Evolutionary conservation across 2,329 filamentous ascomycete species (phyloP).

Genomic region (Didymella exigua): DNA sequence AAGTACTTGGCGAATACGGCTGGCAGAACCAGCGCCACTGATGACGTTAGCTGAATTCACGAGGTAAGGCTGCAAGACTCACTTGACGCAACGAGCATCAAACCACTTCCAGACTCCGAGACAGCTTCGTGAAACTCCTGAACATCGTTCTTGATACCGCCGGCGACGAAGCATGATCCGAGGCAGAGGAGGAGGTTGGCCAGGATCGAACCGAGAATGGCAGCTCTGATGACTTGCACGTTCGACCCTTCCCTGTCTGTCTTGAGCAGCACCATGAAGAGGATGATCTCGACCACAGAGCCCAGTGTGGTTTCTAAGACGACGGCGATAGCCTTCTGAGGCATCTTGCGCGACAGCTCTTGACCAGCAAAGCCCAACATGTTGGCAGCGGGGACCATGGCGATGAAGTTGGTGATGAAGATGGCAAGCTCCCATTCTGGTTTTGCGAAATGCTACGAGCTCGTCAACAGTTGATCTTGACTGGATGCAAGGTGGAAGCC

Average conservation of each 20-base stretch:
- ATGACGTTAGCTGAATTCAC: conserved; percentile 17
- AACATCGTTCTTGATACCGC: conserved; percentile 70
- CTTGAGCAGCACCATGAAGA: conserved; percentile 77
- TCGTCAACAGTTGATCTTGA: conserved; percentile 8
- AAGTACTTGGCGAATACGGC: conserved; percentile 60
- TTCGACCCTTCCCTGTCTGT: conserved; percentile 49
- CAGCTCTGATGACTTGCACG: conserved; percentile 78
- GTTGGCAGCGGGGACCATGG: conserved; percentile 79
- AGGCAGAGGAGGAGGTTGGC: conserved; percentile 82
- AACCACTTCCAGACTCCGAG: conserved; percentile 77
- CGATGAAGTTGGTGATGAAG: conserved; percentile 74
- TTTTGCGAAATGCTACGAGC: conserved; percentile 55
- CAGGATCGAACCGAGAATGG: conserved; percentile 81
- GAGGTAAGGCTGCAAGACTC: conserved; percentile 16
- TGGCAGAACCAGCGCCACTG: conserved; percentile 57
- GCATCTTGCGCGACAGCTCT: conserved; percentile 74
- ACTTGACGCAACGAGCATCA: conserved; percentile 78
- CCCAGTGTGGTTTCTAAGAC: conserved; percentile 66
- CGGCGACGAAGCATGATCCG: conserved; percentile 79
- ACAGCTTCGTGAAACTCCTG: conserved; percentile 76
- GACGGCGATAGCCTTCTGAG: conserved; percentile 69
- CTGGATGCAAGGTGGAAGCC: not conserved
- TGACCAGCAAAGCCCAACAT: conserved; percentile 75
- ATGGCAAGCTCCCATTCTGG: conserved; percentile 65
- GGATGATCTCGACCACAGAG: conserved; percentile 78